Percentiles rank a stretch among this genome's conserved stretches.
Evolutionary conservation across 2,329 filamentous ascomycete species (phyloP).

Genomic region (Emergomyces orientalis): DNA sequence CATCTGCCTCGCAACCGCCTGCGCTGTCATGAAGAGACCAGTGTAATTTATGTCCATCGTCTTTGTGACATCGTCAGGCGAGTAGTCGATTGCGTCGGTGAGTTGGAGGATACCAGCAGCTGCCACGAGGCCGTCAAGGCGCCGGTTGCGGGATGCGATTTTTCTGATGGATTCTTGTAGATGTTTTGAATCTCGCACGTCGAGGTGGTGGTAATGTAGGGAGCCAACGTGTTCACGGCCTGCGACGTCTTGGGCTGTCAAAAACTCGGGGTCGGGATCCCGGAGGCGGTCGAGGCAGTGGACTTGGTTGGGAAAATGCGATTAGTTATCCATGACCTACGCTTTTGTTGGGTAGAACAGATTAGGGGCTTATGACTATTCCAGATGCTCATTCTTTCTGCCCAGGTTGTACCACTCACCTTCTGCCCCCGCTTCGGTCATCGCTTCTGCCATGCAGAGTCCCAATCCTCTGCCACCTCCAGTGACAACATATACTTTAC

Average conservation of each 20-base stretch:
- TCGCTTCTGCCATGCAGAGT: constrained; percentile 36
- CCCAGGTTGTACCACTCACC: constrained; percentile 21
- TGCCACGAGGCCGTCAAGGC: constrained; percentile 34
- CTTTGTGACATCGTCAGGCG: constrained; percentile 31
- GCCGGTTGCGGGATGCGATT: constrained; percentile 27
- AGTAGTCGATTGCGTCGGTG: constrained; percentile 31
- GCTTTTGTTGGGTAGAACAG: not conserved
- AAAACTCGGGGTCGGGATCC: constrained; percentile 37
- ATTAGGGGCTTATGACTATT: not conserved
- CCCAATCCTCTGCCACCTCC: constrained; percentile 36
- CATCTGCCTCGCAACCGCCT: constrained; percentile 40
- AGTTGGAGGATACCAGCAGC: constrained; percentile 36
- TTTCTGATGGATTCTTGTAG: constrained; percentile 29
- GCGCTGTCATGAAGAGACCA: constrained; percentile 40
- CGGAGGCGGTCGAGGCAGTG: constrained; percentile 39
- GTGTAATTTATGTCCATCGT: constrained; percentile 42
- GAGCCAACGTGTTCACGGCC: constrained; percentile 29
- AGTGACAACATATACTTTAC: constrained; percentile 33
- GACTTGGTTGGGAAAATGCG: constrained; percentile 23
- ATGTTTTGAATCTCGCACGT: constrained; percentile 34
- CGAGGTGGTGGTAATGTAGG: constrained; percentile 39
- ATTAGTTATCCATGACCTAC: not conserved
- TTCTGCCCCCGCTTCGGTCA: constrained; percentile 40
- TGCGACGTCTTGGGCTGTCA: constrained; percentile 29
- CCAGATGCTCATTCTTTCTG: not conserved